Base-by-base conservation (phyloP, 305 asterid species). In the Fraxinus latifolia region DNA sequence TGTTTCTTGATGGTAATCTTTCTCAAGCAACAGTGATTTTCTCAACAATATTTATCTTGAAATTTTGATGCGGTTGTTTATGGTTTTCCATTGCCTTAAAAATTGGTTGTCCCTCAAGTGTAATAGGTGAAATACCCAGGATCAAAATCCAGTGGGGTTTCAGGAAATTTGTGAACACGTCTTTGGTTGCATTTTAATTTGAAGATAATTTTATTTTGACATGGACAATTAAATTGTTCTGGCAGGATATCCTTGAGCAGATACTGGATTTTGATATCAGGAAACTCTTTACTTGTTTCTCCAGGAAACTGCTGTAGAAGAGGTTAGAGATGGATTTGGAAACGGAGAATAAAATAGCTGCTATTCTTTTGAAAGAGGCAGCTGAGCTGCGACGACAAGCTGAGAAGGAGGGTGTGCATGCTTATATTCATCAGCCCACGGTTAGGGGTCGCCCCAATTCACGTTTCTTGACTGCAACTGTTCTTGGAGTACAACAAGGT, bases 401-500 rank as follows among this genome's bases (percentile, higher is more conserved):
- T 83, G 93, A 94, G 84, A 80, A 81, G 60, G 98, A 94, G 77
- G 99, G 99, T 55, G 92, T 91, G 19, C 94, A 89, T 79, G 92
- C 93, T 85, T 96, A 94, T 88, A 97, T 94, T 79, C 91, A 89
- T 53, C 87, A 85, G 58, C 94, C 97, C 74, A 91, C 93, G 11
- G 89, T 84, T 23, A 87, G 98, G 84, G 87, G 87, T 53, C 88
- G 94, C 84, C 99, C 98, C 3, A 96, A 96, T 90, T 94, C 97
- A 31, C 97, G 99, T 29, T 96, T 96, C 89, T 83, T 96, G 84
- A 91, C 95, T 2, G 97, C 98, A 81, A 96, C 98, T 81, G 98
- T 96, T 50, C 97, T 88, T 85, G 97, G 98, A 79, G 95, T 96
- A 62, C 99, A 96, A 81, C 99, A 94, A 90, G 96, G 99, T 90